Evolutionary conservation across 345 rosid species (phyloP).

Genomic region (Linum usitatissimum): DNA sequence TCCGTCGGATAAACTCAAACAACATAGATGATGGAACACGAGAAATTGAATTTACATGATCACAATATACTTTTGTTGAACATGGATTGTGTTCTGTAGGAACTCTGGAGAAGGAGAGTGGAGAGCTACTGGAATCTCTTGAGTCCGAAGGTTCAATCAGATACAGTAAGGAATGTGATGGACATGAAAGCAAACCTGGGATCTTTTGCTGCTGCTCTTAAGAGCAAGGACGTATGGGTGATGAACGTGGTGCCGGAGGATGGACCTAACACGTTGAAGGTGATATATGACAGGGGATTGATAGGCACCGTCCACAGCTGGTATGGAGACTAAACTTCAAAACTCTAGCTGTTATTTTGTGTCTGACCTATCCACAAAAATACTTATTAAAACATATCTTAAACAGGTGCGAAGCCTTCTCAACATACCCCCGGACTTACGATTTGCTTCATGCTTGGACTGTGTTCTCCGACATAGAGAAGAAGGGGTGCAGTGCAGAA

Average conservation of each 20-base stretch:
- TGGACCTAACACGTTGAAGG: slow-evolving; percentile 73
- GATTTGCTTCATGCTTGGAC: slow-evolving; percentile 82
- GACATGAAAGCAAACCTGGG: slow-evolving; percentile 97
- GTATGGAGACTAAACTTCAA: slow-evolving; percentile 26
- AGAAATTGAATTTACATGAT: background rate
- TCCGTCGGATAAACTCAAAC: no score
- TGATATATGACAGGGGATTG: slow-evolving; percentile 79
- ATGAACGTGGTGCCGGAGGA: slow-evolving; percentile 77
- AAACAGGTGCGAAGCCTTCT: slow-evolving; percentile 84
- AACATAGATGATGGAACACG: no score
- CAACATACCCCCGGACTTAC: slow-evolving; percentile 84
- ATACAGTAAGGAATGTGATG: slow-evolving; percentile 80
- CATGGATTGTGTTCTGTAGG: slow-evolving; percentile 33
- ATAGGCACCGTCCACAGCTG: slow-evolving; percentile 75
- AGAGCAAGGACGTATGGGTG: slow-evolving; percentile 78
- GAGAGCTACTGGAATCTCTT: slow-evolving; percentile 73
- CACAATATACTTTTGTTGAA: background rate
- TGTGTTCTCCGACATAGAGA: slow-evolving; percentile 50
- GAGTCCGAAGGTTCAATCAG: slow-evolving; percentile 54
- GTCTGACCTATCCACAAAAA: background rate
- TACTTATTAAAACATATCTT: background rate
- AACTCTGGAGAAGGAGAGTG: slow-evolving; percentile 60
- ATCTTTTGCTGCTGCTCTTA: slow-evolving; percentile 89
- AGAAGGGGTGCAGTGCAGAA: slow-evolving; percentile 66
- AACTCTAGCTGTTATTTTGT: no score